Base-by-base conservation (phyloP, 2,329 filamentous ascomycete species). In the Domatiomyces catenatus region DNA sequence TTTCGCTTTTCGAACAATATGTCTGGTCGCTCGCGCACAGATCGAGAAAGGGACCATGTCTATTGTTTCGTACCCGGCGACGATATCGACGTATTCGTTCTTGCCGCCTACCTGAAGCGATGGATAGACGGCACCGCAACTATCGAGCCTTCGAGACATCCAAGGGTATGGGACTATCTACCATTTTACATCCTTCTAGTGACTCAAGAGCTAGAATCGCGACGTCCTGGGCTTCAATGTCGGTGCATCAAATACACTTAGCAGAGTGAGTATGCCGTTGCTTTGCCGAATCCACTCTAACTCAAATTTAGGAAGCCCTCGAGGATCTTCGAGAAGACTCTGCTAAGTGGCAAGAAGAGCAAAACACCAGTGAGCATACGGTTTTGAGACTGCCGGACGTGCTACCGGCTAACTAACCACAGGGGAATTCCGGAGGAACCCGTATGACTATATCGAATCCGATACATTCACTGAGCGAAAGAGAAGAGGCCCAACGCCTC, bases 11-110 rank as follows among this genome's bases (percentile, higher is more conserved):
- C 32, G 12, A 39, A 5, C 32, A 39, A 15, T 15, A 39, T 39
- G 32, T 39, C 32, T 39, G 32, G 10, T 39, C 32, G 32, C 3
- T 15, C 3, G 32, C 32, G 32, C 10, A 12, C 4, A 15, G 32
- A 15, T 15, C 15, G 32, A 39, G 32, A 39, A 2, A 15, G 15
- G 3, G 32, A 39, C 15, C 49, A 51, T n/a, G 52, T 55, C 18
- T 53, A 57, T 28, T 58, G 54, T 48, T 58, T 55, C 17, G 50
- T 58, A 1, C 56, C 56, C 12, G 56, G 53, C 26, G 52, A 55
- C 44, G 49, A 49, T 32, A 58, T 58, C 48, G 52, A 58, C 39
- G 48, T 52, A 12, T 48, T 49, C 2, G 54, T 58, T 8, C 51
- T 58, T 17, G 52, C 54, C 8, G 47, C 52, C 8, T 58, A 56